Percentiles rank a stretch among this genome's conserved stretches.
These are phyloP conservation scores for Syzygium malaccense DNA, from an alignment of 441 rosid genomes.

Conservation along the genomic window DNA sequence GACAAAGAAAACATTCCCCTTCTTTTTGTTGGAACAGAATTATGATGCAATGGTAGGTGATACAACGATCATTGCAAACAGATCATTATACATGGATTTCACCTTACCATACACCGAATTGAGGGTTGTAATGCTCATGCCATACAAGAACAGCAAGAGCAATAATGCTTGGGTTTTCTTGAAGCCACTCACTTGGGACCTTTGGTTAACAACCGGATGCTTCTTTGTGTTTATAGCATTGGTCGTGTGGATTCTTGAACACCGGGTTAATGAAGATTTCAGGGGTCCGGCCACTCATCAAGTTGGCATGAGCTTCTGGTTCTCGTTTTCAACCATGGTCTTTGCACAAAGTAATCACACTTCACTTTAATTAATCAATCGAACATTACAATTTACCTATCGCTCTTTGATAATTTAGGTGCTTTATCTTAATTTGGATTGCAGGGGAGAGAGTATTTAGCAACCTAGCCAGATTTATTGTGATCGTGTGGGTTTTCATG, in stretches of 20 bases:
- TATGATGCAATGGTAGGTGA: constrained; percentile 62
- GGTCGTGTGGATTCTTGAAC: constrained; percentile 56
- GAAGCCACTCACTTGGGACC: constrained; percentile 46
- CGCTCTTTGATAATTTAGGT: neutral
- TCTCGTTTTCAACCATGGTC: constrained; percentile 68
- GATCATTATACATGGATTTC: constrained; percentile 45
- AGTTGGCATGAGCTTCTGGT: constrained; percentile 51
- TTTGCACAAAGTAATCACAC: constrained; percentile 44
- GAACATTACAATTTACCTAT: neutral
- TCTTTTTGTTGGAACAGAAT: constrained; percentile 6
- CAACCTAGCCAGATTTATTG: constrained; percentile 36
- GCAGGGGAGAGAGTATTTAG: constrained; percentile 50
- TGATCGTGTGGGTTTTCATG: constrained; percentile 48
- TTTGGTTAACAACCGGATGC: constrained; percentile 37
- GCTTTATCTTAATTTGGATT: neutral
- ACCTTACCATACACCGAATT: constrained; percentile 48
- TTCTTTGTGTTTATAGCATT: constrained; percentile 41
- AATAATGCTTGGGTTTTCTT: constrained; percentile 36
- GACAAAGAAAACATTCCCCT: neutral
- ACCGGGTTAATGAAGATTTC: constrained; percentile 48
- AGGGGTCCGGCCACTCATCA: constrained; percentile 37
- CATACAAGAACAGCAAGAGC: constrained; percentile 12
- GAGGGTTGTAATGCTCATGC: constrained; percentile 44
- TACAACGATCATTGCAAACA: constrained; percentile 33
- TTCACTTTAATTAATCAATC: neutral